phyloP scores from a whole-genome alignment of 2,329 filamentous ascomycete genomes.

The Waltergamsia citrina region DNA sequence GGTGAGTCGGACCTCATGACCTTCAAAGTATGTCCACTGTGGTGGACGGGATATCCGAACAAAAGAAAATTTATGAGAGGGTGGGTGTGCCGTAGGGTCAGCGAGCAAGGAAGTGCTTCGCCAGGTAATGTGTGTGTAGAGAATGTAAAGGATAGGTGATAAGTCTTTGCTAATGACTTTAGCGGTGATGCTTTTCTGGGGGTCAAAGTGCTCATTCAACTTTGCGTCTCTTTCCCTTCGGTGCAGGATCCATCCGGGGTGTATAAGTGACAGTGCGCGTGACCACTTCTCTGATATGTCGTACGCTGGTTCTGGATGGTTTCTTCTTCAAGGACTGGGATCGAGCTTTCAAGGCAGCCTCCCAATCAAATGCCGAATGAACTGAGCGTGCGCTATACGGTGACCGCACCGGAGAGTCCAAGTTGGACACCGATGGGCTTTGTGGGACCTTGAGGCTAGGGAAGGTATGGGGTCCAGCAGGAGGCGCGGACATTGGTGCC shows the following conservation, averaged over 20 bases:
- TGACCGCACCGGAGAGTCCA: conserved; percentile 63
- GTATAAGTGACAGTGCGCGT: conserved; percentile 93
- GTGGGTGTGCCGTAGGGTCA: background rate
- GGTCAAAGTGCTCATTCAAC: conserved; percentile 24
- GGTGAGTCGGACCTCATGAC: background rate
- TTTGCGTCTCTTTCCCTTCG: conserved; percentile 88
- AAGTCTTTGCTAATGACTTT: background rate
- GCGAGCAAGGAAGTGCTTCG: background rate
- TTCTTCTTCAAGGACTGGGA: conserved; percentile 51
- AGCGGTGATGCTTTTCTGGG: conserved; percentile 3
- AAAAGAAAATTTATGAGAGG: conserved; percentile 3
- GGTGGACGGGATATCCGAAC: background rate
- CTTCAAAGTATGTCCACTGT: no score
- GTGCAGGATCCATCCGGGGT: conserved; percentile 75
- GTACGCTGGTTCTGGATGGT: conserved; percentile 49
- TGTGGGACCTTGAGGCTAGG: conserved; percentile 67
- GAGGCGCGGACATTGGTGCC: conserved; percentile 48
- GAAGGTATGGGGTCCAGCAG: conserved; percentile 50
- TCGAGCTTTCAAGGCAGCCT: conserved; percentile 57
- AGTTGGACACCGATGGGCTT: conserved; percentile 58
- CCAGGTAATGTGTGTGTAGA: background rate
- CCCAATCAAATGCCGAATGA: conserved; percentile 72
- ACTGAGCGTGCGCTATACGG: conserved; percentile 62
- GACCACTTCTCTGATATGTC: conserved; percentile 78
- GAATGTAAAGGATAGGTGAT: background rate